Conservation (phyloP, 2,329 filamentous ascomycete species). For the Esteya vermicola region DNA sequence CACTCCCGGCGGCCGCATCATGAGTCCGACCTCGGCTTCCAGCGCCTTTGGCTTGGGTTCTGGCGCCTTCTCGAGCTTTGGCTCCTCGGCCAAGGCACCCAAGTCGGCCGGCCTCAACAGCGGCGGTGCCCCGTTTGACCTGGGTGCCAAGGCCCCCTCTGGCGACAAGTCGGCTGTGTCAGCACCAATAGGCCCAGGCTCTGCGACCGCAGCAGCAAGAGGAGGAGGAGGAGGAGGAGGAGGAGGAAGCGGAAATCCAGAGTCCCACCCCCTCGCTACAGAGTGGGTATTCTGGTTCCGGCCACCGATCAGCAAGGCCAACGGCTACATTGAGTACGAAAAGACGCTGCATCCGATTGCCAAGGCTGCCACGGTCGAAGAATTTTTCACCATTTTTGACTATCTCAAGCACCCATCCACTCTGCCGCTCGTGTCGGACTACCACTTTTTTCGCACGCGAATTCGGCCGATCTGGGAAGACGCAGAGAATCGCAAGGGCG, state of each 20-base stretch:
- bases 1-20: slow-evolving; percentile 52
- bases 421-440: slow-evolving; percentile 86
- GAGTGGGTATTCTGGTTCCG: slow-evolving; percentile 97
- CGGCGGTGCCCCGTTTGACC: slow-evolving; percentile 70
- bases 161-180: slow-evolving; percentile 49
- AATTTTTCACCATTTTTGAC: slow-evolving; percentile 80
- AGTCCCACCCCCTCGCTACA: slow-evolving; percentile 65
- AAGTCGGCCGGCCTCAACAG: slow-evolving; percentile 64
- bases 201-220: slow-evolving; percentile 8
- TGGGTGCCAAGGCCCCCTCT: slow-evolving; percentile 38
- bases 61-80: slow-evolving; percentile 93
- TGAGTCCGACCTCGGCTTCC: slow-evolving; percentile 64
- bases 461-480: slow-evolving; percentile 98
- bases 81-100: slow-evolving; percentile 68
- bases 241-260: too few species aligned
- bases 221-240: slow-evolving; percentile 9
- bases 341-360: slow-evolving; percentile 87
- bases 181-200: slow-evolving; percentile 13
- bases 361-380: slow-evolving; percentile 66
- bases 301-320: slow-evolving; percentile 90
- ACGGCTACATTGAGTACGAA: slow-evolving; percentile 78
- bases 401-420: slow-evolving; percentile 82
- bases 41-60: slow-evolving; percentile 89
- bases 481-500: slow-evolving; percentile 87
- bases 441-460: slow-evolving; percentile 94